Percentiles rank a stretch among this genome's conserved stretches.
These are phyloP conservation scores for Neltuma alba DNA, from an alignment of 306 rosid species.

Conservation along the genomic window DNA sequence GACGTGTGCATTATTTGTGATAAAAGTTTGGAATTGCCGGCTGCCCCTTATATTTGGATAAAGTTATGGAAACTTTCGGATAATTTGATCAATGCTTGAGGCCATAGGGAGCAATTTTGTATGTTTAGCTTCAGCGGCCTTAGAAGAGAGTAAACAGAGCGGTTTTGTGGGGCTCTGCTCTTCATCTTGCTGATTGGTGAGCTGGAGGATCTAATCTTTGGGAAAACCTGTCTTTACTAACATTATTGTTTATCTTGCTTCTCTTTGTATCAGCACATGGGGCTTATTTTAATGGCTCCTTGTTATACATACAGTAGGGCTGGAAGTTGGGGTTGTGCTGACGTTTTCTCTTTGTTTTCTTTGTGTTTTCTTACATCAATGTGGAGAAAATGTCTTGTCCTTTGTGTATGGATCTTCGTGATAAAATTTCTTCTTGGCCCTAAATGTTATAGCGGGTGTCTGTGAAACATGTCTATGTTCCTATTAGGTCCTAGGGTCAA, in stretches of 20 bases:
- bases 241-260: background rate
- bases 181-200: background rate
- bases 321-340: background rate
- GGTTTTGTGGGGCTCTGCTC: background rate
- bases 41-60: background rate
- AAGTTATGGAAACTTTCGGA: background rate
- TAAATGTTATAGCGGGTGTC: background rate
- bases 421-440: background rate
- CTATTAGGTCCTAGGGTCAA: background rate
- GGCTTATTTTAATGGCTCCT: conserved; percentile 3
- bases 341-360: background rate
- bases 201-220: background rate
- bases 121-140: background rate
- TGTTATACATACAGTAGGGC: background rate
- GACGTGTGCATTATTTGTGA: background rate
- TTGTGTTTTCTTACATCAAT: background rate
- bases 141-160: background rate
- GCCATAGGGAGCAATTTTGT: background rate
- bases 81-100: background rate
- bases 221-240: background rate
- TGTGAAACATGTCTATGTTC: background rate
- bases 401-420: background rate
- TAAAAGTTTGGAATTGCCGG: background rate
- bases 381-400: background rate
- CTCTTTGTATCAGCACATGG: background rate